Conservation (phyloP, 164 flowering plant genomes). For the Annona squamosa region DNA sequence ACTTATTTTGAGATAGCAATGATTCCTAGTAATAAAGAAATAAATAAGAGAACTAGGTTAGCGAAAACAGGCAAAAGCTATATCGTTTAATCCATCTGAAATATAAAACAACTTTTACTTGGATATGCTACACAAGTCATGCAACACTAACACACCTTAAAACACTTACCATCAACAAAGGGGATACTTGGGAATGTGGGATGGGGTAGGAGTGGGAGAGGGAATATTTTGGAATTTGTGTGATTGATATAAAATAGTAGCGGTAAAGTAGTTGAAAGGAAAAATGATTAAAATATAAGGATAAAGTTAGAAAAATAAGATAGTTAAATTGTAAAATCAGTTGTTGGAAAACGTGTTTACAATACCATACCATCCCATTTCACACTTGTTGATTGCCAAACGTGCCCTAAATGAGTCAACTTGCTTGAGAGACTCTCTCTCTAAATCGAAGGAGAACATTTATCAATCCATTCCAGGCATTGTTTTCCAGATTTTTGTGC, state of each 20-base stretch:
- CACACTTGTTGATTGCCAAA: not conserved
- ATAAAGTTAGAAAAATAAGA: too few relatives aligned
- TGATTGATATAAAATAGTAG: too few relatives aligned
- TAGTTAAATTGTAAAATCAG: not conserved
- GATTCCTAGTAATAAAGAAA: not conserved
- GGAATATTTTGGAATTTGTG: too few relatives aligned
- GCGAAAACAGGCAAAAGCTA: not conserved
- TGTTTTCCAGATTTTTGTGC: not conserved
- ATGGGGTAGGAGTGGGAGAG: too few relatives aligned
- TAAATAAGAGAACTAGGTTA: not conserved
- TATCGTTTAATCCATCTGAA: not conserved
- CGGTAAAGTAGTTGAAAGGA: too few relatives aligned
- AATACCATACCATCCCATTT: too few relatives aligned
- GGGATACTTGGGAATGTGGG: too few relatives aligned
- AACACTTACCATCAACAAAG: not conserved
- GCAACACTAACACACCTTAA: not conserved
- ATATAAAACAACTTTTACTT: too few relatives aligned
- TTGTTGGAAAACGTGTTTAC: not conserved
- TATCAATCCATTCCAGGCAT: not conserved
- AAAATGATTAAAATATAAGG: too few relatives aligned
- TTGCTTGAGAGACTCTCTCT: not conserved
- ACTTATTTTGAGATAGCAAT: not conserved
- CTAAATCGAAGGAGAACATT: not conserved
- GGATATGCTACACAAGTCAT: not conserved
- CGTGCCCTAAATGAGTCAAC: not conserved